A percentile compares a stretch with the other conserved stretches of the same genome.
These are phyloP conservation scores for Kwoniella mangroviensis DNA, from an alignment of 768 basidiomycete genomes.

Conservation along the genomic window DNA sequence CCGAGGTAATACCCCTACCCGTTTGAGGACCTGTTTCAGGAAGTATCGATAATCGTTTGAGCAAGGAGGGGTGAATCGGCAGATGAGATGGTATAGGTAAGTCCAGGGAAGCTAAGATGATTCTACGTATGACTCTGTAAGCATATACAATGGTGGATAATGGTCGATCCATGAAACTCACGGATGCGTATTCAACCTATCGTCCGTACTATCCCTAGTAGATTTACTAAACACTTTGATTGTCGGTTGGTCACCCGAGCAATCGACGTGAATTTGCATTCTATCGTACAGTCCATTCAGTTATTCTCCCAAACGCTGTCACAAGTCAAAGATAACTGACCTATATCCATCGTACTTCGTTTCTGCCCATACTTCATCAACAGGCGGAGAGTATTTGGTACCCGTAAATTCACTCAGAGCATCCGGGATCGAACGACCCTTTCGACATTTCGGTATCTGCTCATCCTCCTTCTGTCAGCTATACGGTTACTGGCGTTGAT, in stretches of 20 bases:
- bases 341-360: constrained; percentile 95
- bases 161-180: constrained; percentile 29
- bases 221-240: constrained; percentile 89
- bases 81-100: constrained; percentile 48
- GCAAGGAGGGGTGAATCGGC: constrained; percentile 11
- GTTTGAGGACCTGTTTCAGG: neutral
- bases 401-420: constrained; percentile 61
- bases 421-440: constrained; percentile 68
- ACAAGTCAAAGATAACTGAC: constrained; percentile 38
- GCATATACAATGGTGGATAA: no score
- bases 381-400: constrained; percentile 27
- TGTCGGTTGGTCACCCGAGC: constrained; percentile 50
- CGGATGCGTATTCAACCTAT: constrained; percentile 71
- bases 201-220: constrained; percentile 76
- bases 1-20: constrained; percentile 26
- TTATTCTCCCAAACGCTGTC: neutral
- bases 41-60: neutral
- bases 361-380: constrained; percentile 74
- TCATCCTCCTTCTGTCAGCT: neutral
- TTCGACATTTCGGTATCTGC: constrained; percentile 81
- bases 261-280: constrained; percentile 84
- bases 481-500: neutral
- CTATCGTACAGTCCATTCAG: constrained; percentile 27
- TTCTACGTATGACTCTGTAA: constrained; percentile 53
- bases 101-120: constrained; percentile 69